Evolutionary conservation across 768 basidiomycete genomes (phyloP).

Genomic region (Xanthoconium stramineum): DNA sequence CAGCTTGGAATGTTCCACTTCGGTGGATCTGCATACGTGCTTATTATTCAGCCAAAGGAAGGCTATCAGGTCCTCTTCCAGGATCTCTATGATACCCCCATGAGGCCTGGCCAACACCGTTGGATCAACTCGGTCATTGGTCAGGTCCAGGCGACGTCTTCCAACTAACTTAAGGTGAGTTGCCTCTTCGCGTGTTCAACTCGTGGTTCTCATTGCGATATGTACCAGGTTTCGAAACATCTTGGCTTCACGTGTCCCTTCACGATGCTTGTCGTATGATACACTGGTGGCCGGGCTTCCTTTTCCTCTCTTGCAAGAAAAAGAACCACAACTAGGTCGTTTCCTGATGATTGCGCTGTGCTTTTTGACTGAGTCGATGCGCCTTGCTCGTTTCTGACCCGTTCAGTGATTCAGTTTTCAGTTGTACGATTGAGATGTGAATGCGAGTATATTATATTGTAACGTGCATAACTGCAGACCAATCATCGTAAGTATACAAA

Average conservation of each 20-base stretch:
- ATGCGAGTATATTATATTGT: too few species aligned
- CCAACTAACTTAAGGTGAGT: neutral
- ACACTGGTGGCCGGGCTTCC: too few species aligned
- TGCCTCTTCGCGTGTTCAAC: neutral
- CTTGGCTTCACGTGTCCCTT: neutral
- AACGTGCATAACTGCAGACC: too few species aligned
- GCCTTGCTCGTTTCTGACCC: too few species aligned
- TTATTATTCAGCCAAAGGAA: neutral
- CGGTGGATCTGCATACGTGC: neutral
- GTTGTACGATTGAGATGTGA: too few species aligned
- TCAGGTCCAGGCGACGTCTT: neutral
- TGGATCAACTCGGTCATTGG: conserved; percentile 11
- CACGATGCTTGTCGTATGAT: too few species aligned
- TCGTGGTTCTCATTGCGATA: neutral
- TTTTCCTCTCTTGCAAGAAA: too few species aligned
- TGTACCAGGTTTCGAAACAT: neutral
- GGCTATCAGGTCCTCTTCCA: conserved; percentile 15
- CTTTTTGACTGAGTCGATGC: too few species aligned
- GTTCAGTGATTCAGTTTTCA: too few species aligned
- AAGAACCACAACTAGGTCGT: too few species aligned
- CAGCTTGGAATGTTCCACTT: neutral
- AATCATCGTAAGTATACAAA: too few species aligned
- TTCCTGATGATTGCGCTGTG: too few species aligned
- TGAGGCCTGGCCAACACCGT: neutral
- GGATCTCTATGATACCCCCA: neutral